These are phyloP conservation scores for Opeltia flavorubescens DNA, from an alignment of 495 filamentous ascomycete genomes.

Conservation along the genomic window DNA sequence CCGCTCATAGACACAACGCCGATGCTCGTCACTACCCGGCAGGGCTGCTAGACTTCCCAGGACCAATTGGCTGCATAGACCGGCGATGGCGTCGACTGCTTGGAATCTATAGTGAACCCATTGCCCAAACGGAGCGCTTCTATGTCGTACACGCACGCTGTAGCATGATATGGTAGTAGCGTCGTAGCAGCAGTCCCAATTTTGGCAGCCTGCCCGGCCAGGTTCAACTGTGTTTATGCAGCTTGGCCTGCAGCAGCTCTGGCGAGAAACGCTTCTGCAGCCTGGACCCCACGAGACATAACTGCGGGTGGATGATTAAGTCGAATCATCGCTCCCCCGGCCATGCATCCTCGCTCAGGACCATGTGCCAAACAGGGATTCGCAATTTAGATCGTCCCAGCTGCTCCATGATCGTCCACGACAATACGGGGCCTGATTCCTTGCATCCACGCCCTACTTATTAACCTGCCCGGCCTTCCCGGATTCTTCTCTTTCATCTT, in stretches of 20 bases:
- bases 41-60: background rate
- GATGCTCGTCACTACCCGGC: constrained; percentile 3
- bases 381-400: background rate
- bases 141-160: background rate
- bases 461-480: background rate
- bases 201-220: constrained; percentile 2
- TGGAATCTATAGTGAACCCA: background rate
- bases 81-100: background rate
- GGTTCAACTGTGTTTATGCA: background rate
- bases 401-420: constrained; percentile 2
- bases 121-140: background rate
- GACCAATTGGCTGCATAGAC: background rate
- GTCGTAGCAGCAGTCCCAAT: constrained; percentile 1
- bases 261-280: constrained; percentile 2
- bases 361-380: constrained; percentile 1
- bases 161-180: constrained; percentile 1
- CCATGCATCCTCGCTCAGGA: background rate
- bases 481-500: background rate
- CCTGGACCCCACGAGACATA: constrained; percentile 3
- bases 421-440: background rate
- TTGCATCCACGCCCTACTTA: background rate
- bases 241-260: background rate
- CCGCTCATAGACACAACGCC: constrained; percentile 1
- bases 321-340: background rate
- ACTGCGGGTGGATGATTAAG: constrained; percentile 1